These are phyloP conservation scores for Xylariaceae sp. DNA, from an alignment of 2,329 filamentous ascomycete species.

Conservation along the genomic window DNA sequence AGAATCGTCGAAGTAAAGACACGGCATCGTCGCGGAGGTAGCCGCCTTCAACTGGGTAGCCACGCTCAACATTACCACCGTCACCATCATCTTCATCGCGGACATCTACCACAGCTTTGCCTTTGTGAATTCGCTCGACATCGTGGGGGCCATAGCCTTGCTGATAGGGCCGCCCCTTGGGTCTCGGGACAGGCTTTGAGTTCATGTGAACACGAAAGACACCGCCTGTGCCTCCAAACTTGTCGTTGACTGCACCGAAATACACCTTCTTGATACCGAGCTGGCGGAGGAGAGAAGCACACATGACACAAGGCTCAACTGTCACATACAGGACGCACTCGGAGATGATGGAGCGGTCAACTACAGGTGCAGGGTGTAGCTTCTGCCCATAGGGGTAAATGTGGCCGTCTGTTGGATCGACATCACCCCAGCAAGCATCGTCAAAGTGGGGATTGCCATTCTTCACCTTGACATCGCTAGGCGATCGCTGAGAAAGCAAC, in stretches of 20 bases:
- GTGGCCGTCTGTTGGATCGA: conserved; percentile 54
- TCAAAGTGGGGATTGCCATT: conserved; percentile 28
- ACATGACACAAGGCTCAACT: conserved; percentile 99
- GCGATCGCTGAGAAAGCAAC: conserved; percentile 44
- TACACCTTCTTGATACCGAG: conserved; percentile 86
- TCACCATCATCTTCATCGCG: conserved; percentile 42
- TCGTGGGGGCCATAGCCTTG: conserved; percentile 32
- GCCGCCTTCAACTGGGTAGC: conserved; percentile 81
- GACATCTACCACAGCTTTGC: conserved; percentile 39
- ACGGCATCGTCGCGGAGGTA: conserved; percentile 92
- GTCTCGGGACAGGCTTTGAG: conserved; percentile 40
- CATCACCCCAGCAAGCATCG: conserved; percentile 47
- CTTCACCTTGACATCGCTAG: conserved; percentile 25
- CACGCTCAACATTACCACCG: conserved; percentile 70
- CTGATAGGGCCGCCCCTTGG: conserved; percentile 28
- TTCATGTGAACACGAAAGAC: conserved; percentile 81
- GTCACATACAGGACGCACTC: conserved; percentile 87
- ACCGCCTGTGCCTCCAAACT: conserved; percentile 93
- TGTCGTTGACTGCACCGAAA: conserved; percentile 93
- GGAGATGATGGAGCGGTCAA: conserved; percentile 66
- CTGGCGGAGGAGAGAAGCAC: conserved; percentile 86
- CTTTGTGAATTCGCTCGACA: conserved; percentile 31
- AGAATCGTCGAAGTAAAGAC: conserved; percentile 87
- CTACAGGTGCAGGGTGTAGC: conserved; percentile 50
- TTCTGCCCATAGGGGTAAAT: conserved; percentile 63